These are phyloP conservation scores for Pogostemon cablin DNA, from an alignment of 257 asterid species.

Conservation along the genomic window DNA sequence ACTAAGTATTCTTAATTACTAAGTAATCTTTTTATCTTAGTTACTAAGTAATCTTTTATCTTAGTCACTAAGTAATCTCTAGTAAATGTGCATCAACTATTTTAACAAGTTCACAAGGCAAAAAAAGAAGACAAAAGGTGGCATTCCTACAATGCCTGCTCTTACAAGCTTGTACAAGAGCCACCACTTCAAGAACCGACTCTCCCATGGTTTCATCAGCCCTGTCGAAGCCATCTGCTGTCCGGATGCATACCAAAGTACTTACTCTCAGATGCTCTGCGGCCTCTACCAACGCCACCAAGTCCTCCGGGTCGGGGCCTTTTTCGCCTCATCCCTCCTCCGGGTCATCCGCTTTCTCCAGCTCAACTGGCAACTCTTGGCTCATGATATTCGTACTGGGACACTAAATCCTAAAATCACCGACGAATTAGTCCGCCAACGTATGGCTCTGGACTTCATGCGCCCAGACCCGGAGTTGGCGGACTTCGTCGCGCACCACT, in stretches of 20 bases:
- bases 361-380: conserved; percentile 38
- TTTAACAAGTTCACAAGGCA: too few species aligned
- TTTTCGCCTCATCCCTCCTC: conserved; percentile 34
- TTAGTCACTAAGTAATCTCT: too few species aligned
- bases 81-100: too few species aligned
- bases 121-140: too few species aligned
- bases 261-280: conserved; percentile 34
- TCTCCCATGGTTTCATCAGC: conserved; percentile 28
- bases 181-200: too few species aligned
- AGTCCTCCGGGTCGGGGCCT: conserved; percentile 40
- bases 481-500: conserved; percentile 30
- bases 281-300: conserved; percentile 35
- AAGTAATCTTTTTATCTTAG: too few species aligned
- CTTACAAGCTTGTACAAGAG: neutral
- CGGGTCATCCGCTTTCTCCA: conserved; percentile 39
- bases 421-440: conserved; percentile 15
- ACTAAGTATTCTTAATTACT: too few species aligned
- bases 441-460: conserved; percentile 25
- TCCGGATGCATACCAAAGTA: conserved; percentile 40
- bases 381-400: conserved; percentile 38
- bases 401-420: conserved; percentile 27
- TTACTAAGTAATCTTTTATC: too few species aligned
- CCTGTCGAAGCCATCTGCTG: conserved; percentile 37
- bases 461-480: conserved; percentile 36
- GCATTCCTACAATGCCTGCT: neutral